Evolutionary conservation across 257 asterid species (phyloP), one percentile per base, ranked within the genome.

Genomic region (Solanum sparsipilum): DNA sequence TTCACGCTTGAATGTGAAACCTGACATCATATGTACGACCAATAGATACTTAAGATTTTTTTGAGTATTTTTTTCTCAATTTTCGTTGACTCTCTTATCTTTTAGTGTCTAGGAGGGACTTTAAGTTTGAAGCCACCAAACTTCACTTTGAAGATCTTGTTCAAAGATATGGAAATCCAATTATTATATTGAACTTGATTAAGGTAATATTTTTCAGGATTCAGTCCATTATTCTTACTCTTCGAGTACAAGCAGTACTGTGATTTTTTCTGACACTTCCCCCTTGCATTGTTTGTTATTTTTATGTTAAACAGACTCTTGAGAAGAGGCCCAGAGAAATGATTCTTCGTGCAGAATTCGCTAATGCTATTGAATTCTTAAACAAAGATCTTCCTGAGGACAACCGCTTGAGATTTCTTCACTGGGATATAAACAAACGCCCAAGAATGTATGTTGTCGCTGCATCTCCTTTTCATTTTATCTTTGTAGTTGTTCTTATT

Each of bases 321-420:
- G 99, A 97, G 93, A 96, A 96, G 98, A 97, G 93, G 93, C 99
- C 98, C 83, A 92, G 99, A 84, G 99, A 97, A 91, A 93, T 96
- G 38, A 92, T 94, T 92, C 94, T 97, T 81, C 95, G 96, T 88
- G 87, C 93, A 52, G 98, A 95, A 92, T 97, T 97, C 75, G 96
- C 93, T 84, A 91, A 89, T 93, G 99, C 99, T 83, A 96, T 97
- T 89, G 95, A 92, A 86, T 88, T 90, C 84, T 91, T 97, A 75
- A 97, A 97, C 89, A 93, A 87, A 90, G 96, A 93, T 92, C 94
- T 95, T 27, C 46, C 93, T 3, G 91, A 56, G 93, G 95, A 92
- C 86, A 86, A 93, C 87, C 98, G 91, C 86, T 91, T 97, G 95
- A 97, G 90, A 91, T 97, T 95, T 91, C 95, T 96, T 90, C 99